Evolutionary conservation across 73 alveolate species (phyloP), one percentile per base, ranked within the genome.

Genomic region (Symbiodinium natans): DNA sequence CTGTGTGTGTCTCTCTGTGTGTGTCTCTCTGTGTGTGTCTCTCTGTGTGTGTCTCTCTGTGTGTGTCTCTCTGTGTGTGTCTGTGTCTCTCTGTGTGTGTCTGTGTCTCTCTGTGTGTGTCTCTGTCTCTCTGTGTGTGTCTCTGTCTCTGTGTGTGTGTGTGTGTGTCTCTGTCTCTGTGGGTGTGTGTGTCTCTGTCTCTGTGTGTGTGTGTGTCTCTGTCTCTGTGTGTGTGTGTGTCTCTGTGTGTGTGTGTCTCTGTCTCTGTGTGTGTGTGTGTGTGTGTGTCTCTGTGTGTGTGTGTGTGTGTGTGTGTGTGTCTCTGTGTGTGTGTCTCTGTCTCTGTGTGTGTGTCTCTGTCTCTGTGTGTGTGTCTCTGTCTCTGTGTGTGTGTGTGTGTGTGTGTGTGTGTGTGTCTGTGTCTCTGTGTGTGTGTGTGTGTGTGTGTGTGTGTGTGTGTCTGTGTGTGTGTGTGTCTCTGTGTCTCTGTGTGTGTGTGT

Each of bases 111-210:
- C 82, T 68, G 82, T 68, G 36, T n/a, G 82, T 68, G 33, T 68
- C 36, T 68, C 82, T 68, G 82, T 68, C 82, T 68, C 33, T 68
- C 82, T 68, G 82, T 68, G 39, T 68, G 82, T 68, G 39, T 68
- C 33, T 68, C 36, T 6, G 82, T 68, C 36, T 68, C 33, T 19
- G 82, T 19, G 39, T 68, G 39, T 68, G 82, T 68, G 39, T 68
- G 39, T 68, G 82, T 68, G 39, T 68, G 39, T 68, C 39, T 68
- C 82, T 68, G 82, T 68, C 82, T 68, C 33, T 68, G 39, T 68
- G 82, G 31, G 39, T 68, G 82, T 68, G 39, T 68, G 82, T 19
- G 39, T 6, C 39, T 68, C 36, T 68, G 82, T 6, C 82, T 68
- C 33, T 68, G 82, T 6, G 33, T 68, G 82, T 68, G 39, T 6